Evolutionary conservation across 1,284 basidiomycete species (phyloP).

Genomic region (Apiotrichum laibachii): DNA sequence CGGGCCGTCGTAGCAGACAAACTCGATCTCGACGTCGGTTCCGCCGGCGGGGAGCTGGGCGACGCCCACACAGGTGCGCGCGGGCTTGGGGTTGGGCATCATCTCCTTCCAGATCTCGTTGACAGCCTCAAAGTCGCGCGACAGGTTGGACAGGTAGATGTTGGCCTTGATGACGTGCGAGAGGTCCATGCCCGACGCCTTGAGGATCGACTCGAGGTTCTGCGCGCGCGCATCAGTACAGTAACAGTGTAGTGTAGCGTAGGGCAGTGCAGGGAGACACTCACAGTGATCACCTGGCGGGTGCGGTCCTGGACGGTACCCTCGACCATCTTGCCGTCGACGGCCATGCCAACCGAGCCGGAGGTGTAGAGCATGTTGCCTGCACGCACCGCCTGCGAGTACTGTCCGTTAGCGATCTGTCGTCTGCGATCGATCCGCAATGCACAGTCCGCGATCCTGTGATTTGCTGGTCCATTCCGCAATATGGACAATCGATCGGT

Average conservation of each 20-base stretch:
- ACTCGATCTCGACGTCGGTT: conserved; percentile 66
- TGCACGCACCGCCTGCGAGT: conserved; percentile 46
- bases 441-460: background rate
- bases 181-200: conserved; percentile 35
- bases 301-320: conserved; percentile 45
- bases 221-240: too few relatives aligned
- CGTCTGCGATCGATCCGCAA: background rate
- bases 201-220: conserved; percentile 44
- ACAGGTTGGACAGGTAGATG: conserved; percentile 44
- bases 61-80: conserved; percentile 66
- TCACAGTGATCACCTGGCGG: conserved; percentile 39
- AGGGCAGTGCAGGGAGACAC: too few relatives aligned
- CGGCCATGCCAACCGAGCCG: conserved; percentile 44
- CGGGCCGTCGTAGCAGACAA: conserved; percentile 54
- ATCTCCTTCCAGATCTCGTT: conserved; percentile 46
- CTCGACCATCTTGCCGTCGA: conserved; percentile 42
- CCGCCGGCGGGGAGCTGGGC: conserved; percentile 59
- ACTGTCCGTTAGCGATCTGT: conserved; percentile 27
- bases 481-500: too few relatives aligned
- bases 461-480: background rate
- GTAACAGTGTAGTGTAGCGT: too few relatives aligned
- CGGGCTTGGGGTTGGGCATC: conserved; percentile 56
- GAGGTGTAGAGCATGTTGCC: conserved; percentile 42
- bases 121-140: conserved; percentile 37
- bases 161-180: conserved; percentile 44